phyloP scores from a whole-genome alignment of 1,139 yeast species.

The Sugiyamaella neomexicana region DNA sequence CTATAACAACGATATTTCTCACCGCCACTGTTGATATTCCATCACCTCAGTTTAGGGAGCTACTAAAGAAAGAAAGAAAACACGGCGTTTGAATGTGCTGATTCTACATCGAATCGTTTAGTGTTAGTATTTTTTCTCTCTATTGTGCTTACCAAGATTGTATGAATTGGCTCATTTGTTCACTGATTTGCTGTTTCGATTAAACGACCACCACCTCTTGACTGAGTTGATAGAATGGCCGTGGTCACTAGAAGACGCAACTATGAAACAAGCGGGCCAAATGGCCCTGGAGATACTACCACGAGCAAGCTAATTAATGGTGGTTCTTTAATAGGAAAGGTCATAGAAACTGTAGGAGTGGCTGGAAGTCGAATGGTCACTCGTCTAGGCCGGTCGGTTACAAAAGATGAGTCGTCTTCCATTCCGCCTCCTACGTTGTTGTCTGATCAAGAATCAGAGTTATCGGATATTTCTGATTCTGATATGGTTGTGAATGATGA shows the following conservation, averaged over 20 bases:
- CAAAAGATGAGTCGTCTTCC: neutral
- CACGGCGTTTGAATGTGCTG: constrained; percentile 11
- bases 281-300: neutral
- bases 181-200: too few relatives aligned
- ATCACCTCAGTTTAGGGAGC: neutral
- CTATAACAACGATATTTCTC: constrained; percentile 9
- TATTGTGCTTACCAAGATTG: too few relatives aligned
- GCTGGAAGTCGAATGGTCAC: neutral
- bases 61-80: neutral
- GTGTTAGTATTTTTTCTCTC: too few relatives aligned
- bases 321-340: neutral
- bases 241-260: constrained; percentile 16
- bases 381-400: neutral
- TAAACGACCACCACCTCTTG: too few relatives aligned
- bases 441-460: neutral
- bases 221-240: constrained; percentile 4
- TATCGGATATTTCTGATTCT: neutral
- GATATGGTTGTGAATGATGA: neutral
- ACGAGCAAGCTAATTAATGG: neutral
- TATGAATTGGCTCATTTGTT: too few relatives aligned
- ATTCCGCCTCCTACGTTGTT: too few relatives aligned
- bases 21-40: constrained; percentile 5
- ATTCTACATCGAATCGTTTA: constrained; percentile 2
- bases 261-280: constrained; percentile 13
- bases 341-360: neutral